Percentiles rank a stretch among this genome's conserved stretches.
These are phyloP conservation scores for Linum usitatissimum DNA, from an alignment of 345 rosid genomes.

Conservation along the genomic window DNA sequence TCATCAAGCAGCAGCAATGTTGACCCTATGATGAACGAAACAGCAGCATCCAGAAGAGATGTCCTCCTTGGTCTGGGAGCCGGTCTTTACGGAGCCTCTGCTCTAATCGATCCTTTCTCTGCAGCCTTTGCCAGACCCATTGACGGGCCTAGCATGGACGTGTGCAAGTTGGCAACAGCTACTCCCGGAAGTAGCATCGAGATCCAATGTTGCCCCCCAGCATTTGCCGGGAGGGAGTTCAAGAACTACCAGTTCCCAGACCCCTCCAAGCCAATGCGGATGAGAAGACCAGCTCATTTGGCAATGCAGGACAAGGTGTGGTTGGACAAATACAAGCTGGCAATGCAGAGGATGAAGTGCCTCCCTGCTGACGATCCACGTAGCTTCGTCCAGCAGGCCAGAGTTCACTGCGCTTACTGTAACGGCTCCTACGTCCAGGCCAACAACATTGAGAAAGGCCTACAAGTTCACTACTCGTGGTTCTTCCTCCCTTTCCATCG, in stretches of 20 bases:
- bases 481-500: conserved; percentile 3
- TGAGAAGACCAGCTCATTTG: background rate
- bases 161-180: background rate
- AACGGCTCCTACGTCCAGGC: background rate
- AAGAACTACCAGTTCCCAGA: background rate
- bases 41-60: background rate
- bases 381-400: background rate
- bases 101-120: background rate
- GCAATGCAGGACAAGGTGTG: background rate
- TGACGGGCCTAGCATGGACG: background rate
- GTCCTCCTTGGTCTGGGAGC: background rate
- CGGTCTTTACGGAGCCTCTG: background rate
- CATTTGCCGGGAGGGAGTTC: background rate
- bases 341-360: background rate
- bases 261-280: background rate
- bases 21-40: background rate
- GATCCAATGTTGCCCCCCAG: background rate
- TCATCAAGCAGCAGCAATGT: background rate
- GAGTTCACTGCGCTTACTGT: background rate
- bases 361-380: background rate
- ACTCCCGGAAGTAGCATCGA: background rate
- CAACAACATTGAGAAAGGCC: background rate
- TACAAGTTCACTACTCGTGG: background rate
- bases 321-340: background rate
- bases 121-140: background rate